Percentiles rank a stretch among this genome's conserved stretches.
phyloP scores from a whole-genome alignment of 2,329 filamentous ascomycete genomes.

The Basipetospora chlamydospora region DNA sequence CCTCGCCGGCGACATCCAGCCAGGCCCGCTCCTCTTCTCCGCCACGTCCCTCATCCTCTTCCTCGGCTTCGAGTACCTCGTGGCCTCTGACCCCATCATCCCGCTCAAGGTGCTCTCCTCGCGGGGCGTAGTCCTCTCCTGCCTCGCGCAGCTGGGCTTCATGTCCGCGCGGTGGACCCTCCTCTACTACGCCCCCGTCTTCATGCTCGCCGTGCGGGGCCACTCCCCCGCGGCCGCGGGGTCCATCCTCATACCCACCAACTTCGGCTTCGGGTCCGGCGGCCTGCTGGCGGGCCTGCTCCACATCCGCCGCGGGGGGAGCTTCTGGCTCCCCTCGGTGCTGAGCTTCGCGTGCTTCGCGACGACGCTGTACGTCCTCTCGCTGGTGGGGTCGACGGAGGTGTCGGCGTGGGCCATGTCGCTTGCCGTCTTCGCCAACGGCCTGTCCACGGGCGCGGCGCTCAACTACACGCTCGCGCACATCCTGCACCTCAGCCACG shows the following conservation, averaged over 20 bases:
- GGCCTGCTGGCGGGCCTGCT: slow-evolving; percentile 60
- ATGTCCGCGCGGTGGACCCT: slow-evolving; percentile 74
- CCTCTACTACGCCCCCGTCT: slow-evolving; percentile 69
- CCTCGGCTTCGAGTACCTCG: slow-evolving; percentile 45
- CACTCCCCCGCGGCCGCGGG: slow-evolving; percentile 58
- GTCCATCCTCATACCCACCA: slow-evolving; percentile 66
- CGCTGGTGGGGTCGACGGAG: slow-evolving; percentile 34
- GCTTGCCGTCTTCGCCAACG: slow-evolving; percentile 50
- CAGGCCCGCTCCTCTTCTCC: slow-evolving; percentile 46
- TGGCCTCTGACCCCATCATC: slow-evolving; percentile 58
- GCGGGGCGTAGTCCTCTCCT: slow-evolving; percentile 57
- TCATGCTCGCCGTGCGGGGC: slow-evolving; percentile 60
- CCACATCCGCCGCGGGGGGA: slow-evolving; percentile 58
- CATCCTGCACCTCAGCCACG: slow-evolving; percentile 54
- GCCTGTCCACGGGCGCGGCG: slow-evolving; percentile 54
- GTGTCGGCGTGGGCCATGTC: slow-evolving; percentile 41
- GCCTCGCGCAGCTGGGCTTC: slow-evolving; percentile 57
- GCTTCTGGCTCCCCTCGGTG: slow-evolving; percentile 55
- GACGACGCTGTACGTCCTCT: slow-evolving; percentile 41
- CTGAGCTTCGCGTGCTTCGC: slow-evolving; percentile 48
- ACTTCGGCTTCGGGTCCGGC: slow-evolving; percentile 61
- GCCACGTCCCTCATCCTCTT: slow-evolving; percentile 36
- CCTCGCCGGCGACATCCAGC: slow-evolving; percentile 48
- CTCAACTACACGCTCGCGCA: slow-evolving; percentile 76
- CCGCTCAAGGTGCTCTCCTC: slow-evolving; percentile 56